Conservation (phyloP, 495 filamentous ascomycete species). For the Durotheca rogersii region DNA sequence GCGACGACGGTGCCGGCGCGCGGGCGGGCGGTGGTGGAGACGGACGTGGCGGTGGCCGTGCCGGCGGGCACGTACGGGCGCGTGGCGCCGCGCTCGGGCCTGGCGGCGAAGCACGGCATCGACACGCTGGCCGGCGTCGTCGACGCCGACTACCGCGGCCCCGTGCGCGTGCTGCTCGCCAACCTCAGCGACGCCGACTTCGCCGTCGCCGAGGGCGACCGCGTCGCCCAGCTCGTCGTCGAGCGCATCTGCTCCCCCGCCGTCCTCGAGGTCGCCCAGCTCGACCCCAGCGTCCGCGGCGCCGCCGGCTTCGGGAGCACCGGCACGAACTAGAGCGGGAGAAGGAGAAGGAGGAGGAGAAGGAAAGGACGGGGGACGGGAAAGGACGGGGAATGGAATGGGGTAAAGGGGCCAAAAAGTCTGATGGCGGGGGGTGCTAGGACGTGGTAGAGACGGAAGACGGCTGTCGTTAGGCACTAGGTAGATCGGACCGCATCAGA, state of each 20-base stretch:
- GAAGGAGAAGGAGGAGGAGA: background rate
- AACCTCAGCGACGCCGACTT: conserved; percentile 87
- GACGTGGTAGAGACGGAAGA: too few species aligned
- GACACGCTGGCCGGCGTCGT: conserved; percentile 94
- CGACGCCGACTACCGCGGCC: conserved; percentile 94
- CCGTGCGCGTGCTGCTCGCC: conserved; percentile 90
- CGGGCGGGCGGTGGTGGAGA: conserved; percentile 84
- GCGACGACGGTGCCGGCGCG: conserved; percentile 73
- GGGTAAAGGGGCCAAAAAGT: too few species aligned
- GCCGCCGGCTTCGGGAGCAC: conserved; percentile 95
- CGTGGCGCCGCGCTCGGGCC: conserved; percentile 86
- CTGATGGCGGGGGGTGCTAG: too few species aligned
- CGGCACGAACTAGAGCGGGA: conserved; percentile 51
- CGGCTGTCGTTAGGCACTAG: too few species aligned
- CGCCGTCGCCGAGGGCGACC: conserved; percentile 77
- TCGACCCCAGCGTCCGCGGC: conserved; percentile 88
- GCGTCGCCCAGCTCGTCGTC: conserved; percentile 88
- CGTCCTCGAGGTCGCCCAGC: conserved; percentile 78
- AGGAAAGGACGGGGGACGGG: too few species aligned
- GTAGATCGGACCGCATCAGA: too few species aligned
- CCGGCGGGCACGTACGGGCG: conserved; percentile 89
- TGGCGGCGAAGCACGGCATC: conserved; percentile 91
- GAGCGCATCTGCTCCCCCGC: conserved; percentile 94
- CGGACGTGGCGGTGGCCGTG: conserved; percentile 84
- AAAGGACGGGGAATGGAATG: too few species aligned